These are phyloP conservation scores for Mycosarcoma maydis DNA, from an alignment of 1,284 basidiomycete species.

Conservation along the genomic window DNA sequence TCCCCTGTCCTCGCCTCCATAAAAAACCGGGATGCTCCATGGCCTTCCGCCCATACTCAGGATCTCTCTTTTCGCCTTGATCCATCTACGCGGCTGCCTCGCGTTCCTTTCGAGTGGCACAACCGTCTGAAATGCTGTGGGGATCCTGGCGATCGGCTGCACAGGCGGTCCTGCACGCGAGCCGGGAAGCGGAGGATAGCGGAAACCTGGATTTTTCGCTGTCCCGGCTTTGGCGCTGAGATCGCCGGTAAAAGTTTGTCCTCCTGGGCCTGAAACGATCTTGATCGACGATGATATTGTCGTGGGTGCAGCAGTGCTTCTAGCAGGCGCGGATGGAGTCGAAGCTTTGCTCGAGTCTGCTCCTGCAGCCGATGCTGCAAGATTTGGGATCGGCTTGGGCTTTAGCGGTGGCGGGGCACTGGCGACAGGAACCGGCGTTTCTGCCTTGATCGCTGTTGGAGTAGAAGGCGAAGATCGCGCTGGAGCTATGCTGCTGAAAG, in stretches of 20 bases:
- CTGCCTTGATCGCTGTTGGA: slow-evolving; percentile 14
- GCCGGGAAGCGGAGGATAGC: slow-evolving; percentile 50
- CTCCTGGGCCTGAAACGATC: slow-evolving; percentile 32
- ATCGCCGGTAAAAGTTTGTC: slow-evolving; percentile 33
- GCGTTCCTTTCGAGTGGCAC: slow-evolving; percentile 47
- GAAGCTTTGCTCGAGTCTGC: not conserved
- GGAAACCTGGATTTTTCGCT: slow-evolving; percentile 49
- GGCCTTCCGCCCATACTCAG: slow-evolving; percentile 55
- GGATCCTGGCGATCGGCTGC: slow-evolving; percentile 52
- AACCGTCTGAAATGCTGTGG: slow-evolving; percentile 43
- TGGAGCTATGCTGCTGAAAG: slow-evolving; percentile 32
- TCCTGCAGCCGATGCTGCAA: not conserved
- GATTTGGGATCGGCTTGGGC: slow-evolving; percentile 8
- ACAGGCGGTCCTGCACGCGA: slow-evolving; percentile 45
- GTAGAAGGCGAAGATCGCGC: slow-evolving; percentile 19
- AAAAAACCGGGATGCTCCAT: slow-evolving; percentile 55
- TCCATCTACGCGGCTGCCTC: slow-evolving; percentile 47
- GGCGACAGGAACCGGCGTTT: slow-evolving; percentile 14
- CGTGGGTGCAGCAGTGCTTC: not conserved
- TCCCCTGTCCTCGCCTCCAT: slow-evolving; percentile 44
- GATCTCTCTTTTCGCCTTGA: slow-evolving; percentile 47
- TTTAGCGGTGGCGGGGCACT: not conserved
- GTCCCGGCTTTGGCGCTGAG: slow-evolving; percentile 38
- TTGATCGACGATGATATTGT: slow-evolving; percentile 22
- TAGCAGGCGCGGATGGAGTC: not conserved